These are phyloP conservation scores for Podosphaera leucotricha DNA, from an alignment of 2,329 filamentous ascomycete genomes.

Conservation along the genomic window DNA sequence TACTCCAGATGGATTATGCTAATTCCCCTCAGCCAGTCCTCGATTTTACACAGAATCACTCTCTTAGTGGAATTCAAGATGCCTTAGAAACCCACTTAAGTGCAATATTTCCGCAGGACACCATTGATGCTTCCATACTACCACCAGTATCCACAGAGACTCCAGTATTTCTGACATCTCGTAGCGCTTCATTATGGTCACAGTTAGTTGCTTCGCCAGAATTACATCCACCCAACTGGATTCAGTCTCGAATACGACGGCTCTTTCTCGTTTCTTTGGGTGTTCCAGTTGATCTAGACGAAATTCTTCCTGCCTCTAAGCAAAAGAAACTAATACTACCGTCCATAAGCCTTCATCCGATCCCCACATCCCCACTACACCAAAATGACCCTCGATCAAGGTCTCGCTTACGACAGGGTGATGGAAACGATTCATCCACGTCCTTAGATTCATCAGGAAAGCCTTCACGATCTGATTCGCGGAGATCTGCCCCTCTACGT, in stretches of 20 bases:
- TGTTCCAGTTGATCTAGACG: constrained; percentile 87
- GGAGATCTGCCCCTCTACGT: constrained; percentile 27
- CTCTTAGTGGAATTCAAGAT: constrained; percentile 32
- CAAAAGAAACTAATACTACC: constrained; percentile 94
- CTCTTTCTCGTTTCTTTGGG: constrained; percentile 90
- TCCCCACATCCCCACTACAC: constrained; percentile 26
- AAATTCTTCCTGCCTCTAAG: constrained; percentile 89
- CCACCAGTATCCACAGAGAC: constrained; percentile 22
- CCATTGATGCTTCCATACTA: constrained; percentile 26
- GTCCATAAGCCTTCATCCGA: constrained; percentile 34
- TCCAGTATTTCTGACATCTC: constrained; percentile 58
- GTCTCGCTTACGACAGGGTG: constrained; percentile 14
- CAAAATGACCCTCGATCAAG: constrained; percentile 25
- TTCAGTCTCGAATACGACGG: constrained; percentile 78
- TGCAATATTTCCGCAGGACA: constrained; percentile 36
- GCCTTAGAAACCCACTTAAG: constrained; percentile 43
- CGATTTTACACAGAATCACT: constrained; percentile 37
- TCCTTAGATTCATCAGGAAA: constrained; percentile 36
- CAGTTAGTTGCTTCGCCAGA: constrained; percentile 89
- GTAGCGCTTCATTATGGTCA: constrained; percentile 81
- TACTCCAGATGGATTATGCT: constrained; percentile 8
- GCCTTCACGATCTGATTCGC: constrained; percentile 19
- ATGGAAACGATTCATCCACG: constrained; percentile 30
- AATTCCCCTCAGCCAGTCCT: constrained; percentile 32
- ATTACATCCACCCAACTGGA: constrained; percentile 91